Percentiles rank a stretch among this genome's conserved stretches.
These are phyloP conservation scores for Nectriaceae sp. DNA, from an alignment of 2,329 filamentous ascomycete genomes.

Conservation along the genomic window DNA sequence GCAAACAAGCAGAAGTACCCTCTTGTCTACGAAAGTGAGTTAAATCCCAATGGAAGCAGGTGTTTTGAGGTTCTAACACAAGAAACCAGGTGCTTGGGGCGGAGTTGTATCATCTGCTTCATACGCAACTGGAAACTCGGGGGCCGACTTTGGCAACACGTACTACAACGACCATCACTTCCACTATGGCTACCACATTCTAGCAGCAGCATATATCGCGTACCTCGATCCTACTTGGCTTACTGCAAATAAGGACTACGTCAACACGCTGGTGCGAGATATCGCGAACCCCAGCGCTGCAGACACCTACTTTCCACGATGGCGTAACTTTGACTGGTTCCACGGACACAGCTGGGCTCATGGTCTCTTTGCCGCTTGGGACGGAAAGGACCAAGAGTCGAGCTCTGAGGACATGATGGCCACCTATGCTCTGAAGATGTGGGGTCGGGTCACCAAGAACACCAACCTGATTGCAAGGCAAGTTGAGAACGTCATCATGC, in stretches of 20 bases:
- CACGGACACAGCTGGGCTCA: slow-evolving; percentile 94
- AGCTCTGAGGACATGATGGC: slow-evolving; percentile 90
- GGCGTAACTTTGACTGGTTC: slow-evolving; percentile 88
- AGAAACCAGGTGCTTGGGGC: slow-evolving; percentile 64
- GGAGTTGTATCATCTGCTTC: slow-evolving; percentile 77
- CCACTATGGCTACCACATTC: slow-evolving; percentile 87
- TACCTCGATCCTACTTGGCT: slow-evolving; percentile 78
- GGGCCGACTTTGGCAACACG: slow-evolving; percentile 86
- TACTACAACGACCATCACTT: slow-evolving; percentile 79
- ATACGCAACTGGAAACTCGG: slow-evolving; percentile 68
- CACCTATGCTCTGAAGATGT: slow-evolving; percentile 88
- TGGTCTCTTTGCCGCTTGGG: slow-evolving; percentile 67
- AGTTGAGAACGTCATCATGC: slow-evolving; percentile 14
- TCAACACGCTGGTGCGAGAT: slow-evolving; percentile 84
- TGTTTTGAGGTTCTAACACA: slow-evolving; percentile 13
- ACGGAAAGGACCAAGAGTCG: slow-evolving; percentile 85
- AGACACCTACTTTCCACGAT: slow-evolving; percentile 80
- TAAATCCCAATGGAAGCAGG: neutral
- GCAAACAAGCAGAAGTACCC: slow-evolving; percentile 68
- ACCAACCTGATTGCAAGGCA: slow-evolving; percentile 74
- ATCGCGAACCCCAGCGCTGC: slow-evolving; percentile 70
- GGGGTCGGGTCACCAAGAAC: slow-evolving; percentile 80
- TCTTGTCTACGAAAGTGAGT: slow-evolving; percentile 63
- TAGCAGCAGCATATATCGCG: slow-evolving; percentile 80
- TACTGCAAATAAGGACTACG: slow-evolving; percentile 70